Percentiles rank a stretch among this genome's conserved stretches.
Evolutionary conservation across 1,284 basidiomycete species (phyloP).

Genomic region (Apiotrichum domesticum): DNA sequence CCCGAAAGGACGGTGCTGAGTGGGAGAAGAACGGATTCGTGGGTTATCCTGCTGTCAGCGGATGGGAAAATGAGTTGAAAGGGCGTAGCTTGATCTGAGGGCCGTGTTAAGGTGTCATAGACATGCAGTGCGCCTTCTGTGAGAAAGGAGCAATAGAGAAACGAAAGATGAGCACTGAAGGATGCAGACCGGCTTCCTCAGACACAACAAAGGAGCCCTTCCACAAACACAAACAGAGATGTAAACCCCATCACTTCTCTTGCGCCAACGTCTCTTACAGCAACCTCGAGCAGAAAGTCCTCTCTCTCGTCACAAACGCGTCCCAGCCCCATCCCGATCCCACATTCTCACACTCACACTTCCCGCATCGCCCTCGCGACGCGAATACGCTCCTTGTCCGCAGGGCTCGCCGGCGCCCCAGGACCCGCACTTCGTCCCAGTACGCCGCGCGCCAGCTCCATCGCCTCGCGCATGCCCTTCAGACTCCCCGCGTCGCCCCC

Average conservation of each 20-base stretch:
- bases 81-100: too few relatives aligned
- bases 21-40: constrained; percentile 27
- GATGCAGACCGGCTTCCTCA: too few relatives aligned
- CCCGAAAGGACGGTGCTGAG: constrained; percentile 14
- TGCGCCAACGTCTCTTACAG: too few relatives aligned
- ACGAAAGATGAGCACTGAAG: too few relatives aligned
- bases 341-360: constrained; percentile 8
- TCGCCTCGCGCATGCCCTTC: constrained; percentile 30
- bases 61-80: too few relatives aligned
- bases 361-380: constrained; percentile 18
- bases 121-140: too few relatives aligned
- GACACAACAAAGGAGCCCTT: too few relatives aligned
- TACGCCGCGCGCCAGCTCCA: constrained; percentile 17
- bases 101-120: too few relatives aligned
- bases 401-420: not conserved
- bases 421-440: not conserved
- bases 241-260: too few relatives aligned
- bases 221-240: too few relatives aligned
- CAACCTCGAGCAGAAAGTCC: too few relatives aligned
- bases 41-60: constrained; percentile 20
- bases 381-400: constrained; percentile 11
- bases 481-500: constrained; percentile 13
- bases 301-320: not conserved
- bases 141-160: too few relatives aligned
- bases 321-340: not conserved